Evolutionary conservation across 179 eudicot genomes (phyloP).

Genomic region (Sideroxylon spinosum): DNA sequence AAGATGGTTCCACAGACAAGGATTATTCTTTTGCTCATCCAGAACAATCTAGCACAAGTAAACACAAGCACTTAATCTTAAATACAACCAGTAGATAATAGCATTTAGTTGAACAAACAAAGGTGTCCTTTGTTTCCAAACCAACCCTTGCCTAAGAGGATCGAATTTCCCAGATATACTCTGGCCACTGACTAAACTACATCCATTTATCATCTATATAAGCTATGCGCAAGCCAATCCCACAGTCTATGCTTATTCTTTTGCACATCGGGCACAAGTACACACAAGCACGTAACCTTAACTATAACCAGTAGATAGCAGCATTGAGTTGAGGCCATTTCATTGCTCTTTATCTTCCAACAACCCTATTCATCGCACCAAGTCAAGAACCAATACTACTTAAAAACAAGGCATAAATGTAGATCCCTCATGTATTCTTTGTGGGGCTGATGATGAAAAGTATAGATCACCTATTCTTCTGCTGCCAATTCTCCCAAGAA

Average conservation of each 20-base stretch:
- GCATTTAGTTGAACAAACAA: background rate
- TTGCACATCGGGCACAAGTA: background rate
- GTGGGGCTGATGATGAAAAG: too few species aligned
- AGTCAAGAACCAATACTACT: background rate
- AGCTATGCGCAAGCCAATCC: too few species aligned
- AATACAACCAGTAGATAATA: too few species aligned
- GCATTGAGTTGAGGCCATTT: background rate
- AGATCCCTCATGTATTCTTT: too few species aligned
- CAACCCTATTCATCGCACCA: background rate
- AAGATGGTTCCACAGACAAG: too few species aligned
- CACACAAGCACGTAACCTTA: background rate
- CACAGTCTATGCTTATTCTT: too few species aligned
- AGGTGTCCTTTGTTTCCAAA: background rate
- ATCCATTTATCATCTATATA: background rate
- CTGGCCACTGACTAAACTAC: background rate
- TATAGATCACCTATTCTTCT: too few species aligned
- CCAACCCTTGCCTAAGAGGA: background rate
- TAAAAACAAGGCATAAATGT: too few species aligned
- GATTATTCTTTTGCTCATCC: too few species aligned
- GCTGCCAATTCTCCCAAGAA: too few species aligned
- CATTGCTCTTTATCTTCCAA: background rate
- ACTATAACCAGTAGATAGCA: background rate
- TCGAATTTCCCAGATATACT: background rate
- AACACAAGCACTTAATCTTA: too few species aligned
- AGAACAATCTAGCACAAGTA: too few species aligned